A percentile compares a stretch with the other conserved stretches of the same genome.
Evolutionary conservation across 805 yeast species (phyloP).

Genomic region (Lipomyces yamanashiensis): DNA sequence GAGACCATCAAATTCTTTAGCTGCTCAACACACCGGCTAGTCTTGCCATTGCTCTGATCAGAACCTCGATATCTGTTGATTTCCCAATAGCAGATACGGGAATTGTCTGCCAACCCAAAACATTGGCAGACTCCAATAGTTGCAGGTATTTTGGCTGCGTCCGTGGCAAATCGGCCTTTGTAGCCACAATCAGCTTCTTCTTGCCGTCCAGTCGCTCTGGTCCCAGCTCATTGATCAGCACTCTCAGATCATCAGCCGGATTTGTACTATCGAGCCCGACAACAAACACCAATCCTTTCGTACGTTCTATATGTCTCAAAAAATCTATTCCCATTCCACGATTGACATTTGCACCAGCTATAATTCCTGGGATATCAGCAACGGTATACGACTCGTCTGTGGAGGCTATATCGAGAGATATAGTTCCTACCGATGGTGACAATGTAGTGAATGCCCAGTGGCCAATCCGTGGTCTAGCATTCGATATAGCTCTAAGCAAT

Average conservation of each 20-base stretch:
- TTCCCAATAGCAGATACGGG: slow-evolving; percentile 76
- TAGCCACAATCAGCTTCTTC: slow-evolving; percentile 76
- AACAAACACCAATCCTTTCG: slow-evolving; percentile 87
- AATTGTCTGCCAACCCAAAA: slow-evolving; percentile 65
- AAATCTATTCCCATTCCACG: slow-evolving; percentile 95
- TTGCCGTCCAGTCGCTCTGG: slow-evolving; percentile 62
- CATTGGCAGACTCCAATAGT: slow-evolving; percentile 46
- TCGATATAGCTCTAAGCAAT: slow-evolving; percentile 79
- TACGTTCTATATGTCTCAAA: slow-evolving; percentile 87
- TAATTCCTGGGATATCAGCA: slow-evolving; percentile 97
- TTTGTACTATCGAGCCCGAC: slow-evolving; percentile 68
- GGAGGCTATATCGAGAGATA: slow-evolving; percentile 64
- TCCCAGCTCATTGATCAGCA: slow-evolving; percentile 74
- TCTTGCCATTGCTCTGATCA: slow-evolving; percentile 70
- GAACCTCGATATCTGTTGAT: slow-evolving; percentile 69
- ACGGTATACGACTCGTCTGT: slow-evolving; percentile 70
- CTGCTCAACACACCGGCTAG: slow-evolving; percentile 19
- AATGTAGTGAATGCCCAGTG: slow-evolving; percentile 97
- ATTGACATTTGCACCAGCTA: slow-evolving; percentile 80
- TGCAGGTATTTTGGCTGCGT: slow-evolving; percentile 54
- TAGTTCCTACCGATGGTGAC: slow-evolving; percentile 90
- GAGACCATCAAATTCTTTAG: background rate
- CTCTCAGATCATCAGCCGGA: slow-evolving; percentile 68
- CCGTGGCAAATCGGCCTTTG: slow-evolving; percentile 80
- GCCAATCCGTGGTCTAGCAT: slow-evolving; percentile 88